phyloP scores from a whole-genome alignment of 1,284 basidiomycete genomes.

The Cerrena zonata region DNA sequence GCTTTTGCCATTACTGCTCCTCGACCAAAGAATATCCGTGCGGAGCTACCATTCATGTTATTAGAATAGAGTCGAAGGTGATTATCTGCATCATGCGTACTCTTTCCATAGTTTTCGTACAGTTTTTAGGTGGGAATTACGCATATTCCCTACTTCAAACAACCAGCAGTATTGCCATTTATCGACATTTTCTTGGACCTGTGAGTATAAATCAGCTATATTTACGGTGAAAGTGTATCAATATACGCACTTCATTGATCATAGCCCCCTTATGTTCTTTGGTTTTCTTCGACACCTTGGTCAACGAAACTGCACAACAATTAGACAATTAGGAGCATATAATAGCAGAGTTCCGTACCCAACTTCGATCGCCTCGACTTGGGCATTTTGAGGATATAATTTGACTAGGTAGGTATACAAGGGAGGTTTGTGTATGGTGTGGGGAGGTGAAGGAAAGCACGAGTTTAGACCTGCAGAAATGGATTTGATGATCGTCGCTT shows the following conservation, averaged over 20 bases:
- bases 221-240: neutral
- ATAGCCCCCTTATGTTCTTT: conserved; percentile 80
- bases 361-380: conserved; percentile 83
- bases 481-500: too few species aligned
- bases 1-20: conserved; percentile 94
- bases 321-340: neutral
- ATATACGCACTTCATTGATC: conserved; percentile 68
- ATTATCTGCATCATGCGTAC: conserved; percentile 39
- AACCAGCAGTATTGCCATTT: conserved; percentile 94
- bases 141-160: conserved; percentile 91
- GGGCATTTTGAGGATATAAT: conserved; percentile 54
- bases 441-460: neutral
- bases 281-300: conserved; percentile 78
- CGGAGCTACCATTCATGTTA: conserved; percentile 50
- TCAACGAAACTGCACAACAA: conserved; percentile 57
- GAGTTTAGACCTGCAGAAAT: neutral
- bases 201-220: conserved; percentile 1
- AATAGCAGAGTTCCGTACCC: conserved; percentile 33
- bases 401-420: neutral
- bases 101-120: conserved; percentile 92
- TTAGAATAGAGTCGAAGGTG: neutral
- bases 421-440: neutral
- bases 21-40: conserved; percentile 89
- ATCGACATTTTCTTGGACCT: conserved; percentile 75
- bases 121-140: conserved; percentile 90